phyloP scores from a whole-genome alignment of 73 alveolate species.

The Durusdinium trenchii region DNA sequence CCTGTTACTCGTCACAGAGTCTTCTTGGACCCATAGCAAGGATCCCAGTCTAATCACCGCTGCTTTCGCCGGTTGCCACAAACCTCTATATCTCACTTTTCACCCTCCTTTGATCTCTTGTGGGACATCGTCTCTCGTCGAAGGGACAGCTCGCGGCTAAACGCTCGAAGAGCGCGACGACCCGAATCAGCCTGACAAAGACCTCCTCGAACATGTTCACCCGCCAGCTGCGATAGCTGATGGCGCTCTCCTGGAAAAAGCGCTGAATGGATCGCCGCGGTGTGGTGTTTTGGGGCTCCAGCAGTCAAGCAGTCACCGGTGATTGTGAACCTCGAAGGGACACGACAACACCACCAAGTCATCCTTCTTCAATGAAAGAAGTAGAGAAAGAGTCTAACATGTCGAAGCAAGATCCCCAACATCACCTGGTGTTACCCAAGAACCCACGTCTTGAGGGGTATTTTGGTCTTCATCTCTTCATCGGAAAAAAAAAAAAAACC shows the following conservation, averaged over 20 bases:
- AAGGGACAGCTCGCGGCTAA: too few relatives aligned
- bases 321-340: background rate
- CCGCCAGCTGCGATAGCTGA: slow-evolving; percentile 94
- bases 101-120: background rate
- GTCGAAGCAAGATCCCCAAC: background rate
- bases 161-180: background rate
- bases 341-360: background rate
- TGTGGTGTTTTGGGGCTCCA: background rate
- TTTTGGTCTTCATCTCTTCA: too few relatives aligned
- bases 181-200: slow-evolving; percentile 40
- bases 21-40: too few relatives aligned
- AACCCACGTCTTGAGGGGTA: too few relatives aligned
- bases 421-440: too few relatives aligned
- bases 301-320: background rate
- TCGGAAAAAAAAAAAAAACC: too few relatives aligned
- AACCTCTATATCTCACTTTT: too few relatives aligned
- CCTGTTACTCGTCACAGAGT: too few relatives aligned
- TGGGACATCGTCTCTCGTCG: background rate
- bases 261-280: background rate
- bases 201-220: slow-evolving; percentile 84
- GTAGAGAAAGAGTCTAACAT: background rate
- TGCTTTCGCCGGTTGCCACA: too few relatives aligned
- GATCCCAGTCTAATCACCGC: too few relatives aligned
- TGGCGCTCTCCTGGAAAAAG: slow-evolving; percentile 79
- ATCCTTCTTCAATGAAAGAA: background rate